These are phyloP conservation scores for Sporothrix pallida DNA, from an alignment of 2,329 filamentous ascomycete species.

Conservation along the genomic window DNA sequence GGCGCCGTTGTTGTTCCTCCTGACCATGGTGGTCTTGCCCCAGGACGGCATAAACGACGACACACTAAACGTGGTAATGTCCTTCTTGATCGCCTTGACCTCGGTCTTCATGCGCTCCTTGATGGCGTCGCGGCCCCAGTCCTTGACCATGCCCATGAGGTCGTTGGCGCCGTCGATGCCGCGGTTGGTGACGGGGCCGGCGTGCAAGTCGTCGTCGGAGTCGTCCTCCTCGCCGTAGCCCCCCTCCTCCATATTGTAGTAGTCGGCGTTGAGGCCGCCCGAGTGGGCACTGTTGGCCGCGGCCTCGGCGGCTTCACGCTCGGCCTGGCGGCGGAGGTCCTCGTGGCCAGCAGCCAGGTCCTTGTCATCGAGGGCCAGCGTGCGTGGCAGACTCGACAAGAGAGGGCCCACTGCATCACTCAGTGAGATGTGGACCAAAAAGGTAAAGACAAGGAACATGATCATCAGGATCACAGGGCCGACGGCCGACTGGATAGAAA, in stretches of 20 bases:
- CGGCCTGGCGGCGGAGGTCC: conserved; percentile 33
- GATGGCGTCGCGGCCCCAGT: conserved; percentile 39
- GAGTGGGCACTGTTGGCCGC: not conserved
- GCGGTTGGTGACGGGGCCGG: conserved; percentile 33
- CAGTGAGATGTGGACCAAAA: conserved; percentile 77
- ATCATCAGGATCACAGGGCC: conserved; percentile 78
- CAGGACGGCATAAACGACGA: conserved; percentile 30
- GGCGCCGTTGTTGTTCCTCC: not conserved
- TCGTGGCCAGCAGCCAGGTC: conserved; percentile 39
- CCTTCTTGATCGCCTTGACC: conserved; percentile 40
- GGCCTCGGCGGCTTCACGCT: conserved; percentile 4
- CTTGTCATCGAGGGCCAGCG: conserved; percentile 54
- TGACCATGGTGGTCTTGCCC: not conserved
- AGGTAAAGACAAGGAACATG: conserved; percentile 74
- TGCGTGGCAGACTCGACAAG: conserved; percentile 72
- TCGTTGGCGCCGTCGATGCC: conserved; percentile 43
- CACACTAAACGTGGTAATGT: conserved; percentile 42
- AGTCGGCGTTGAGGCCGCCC: conserved; percentile 42
- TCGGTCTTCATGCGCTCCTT: conserved; percentile 35
- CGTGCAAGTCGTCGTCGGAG: conserved; percentile 44
- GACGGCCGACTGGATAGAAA: conserved; percentile 69
- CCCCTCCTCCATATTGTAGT: conserved; percentile 44
- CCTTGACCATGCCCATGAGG: conserved; percentile 39
- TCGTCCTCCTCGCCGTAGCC: conserved; percentile 48
- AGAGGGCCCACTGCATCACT: conserved; percentile 73